Percentiles rank a stretch among this genome's conserved stretches.
These are phyloP conservation scores for Hygrophoropsis aurantiaca DNA, from an alignment of 768 basidiomycete genomes.

Conservation along the genomic window DNA sequence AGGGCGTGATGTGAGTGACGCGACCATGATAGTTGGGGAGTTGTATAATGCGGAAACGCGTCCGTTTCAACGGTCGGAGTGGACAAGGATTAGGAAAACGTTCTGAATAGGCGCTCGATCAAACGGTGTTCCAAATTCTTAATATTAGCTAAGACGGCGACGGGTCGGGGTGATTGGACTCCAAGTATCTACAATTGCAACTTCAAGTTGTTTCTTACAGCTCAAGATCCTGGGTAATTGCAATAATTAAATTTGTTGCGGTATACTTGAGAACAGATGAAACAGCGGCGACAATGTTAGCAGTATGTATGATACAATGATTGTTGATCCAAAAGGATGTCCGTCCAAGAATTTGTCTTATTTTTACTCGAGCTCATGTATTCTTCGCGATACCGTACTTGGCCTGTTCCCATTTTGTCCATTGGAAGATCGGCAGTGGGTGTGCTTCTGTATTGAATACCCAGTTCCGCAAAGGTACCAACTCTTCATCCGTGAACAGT, in stretches of 20 bases:
- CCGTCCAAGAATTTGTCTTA: too few relatives aligned
- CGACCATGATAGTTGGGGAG: constrained; percentile 17
- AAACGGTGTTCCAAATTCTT: neutral
- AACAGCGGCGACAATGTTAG: too few relatives aligned
- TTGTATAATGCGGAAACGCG: too few relatives aligned
- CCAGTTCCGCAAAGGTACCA: constrained; percentile 32
- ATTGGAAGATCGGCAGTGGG: constrained; percentile 31
- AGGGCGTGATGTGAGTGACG: constrained; percentile 55
- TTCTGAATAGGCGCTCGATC: constrained; percentile 3
- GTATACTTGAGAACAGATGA: too few relatives aligned
- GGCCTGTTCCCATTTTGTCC: constrained; percentile 20
- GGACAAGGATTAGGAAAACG: neutral
- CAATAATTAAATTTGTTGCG: too few relatives aligned
- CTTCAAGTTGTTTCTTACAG: neutral
- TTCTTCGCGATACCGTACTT: constrained; percentile 11
- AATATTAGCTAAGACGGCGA: neutral
- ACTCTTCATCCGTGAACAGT: constrained; percentile 28
- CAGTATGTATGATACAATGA: too few relatives aligned
- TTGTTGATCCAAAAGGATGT: too few relatives aligned
- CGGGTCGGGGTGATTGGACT: neutral
- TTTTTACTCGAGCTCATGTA: too few relatives aligned
- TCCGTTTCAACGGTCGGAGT: too few relatives aligned
- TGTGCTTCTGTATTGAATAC: constrained; percentile 44
- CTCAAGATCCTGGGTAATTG: neutral
- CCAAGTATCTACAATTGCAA: neutral